Conservation (phyloP, 371 early-diverging fungal species). For the Rhizopus arrhizus region DNA sequence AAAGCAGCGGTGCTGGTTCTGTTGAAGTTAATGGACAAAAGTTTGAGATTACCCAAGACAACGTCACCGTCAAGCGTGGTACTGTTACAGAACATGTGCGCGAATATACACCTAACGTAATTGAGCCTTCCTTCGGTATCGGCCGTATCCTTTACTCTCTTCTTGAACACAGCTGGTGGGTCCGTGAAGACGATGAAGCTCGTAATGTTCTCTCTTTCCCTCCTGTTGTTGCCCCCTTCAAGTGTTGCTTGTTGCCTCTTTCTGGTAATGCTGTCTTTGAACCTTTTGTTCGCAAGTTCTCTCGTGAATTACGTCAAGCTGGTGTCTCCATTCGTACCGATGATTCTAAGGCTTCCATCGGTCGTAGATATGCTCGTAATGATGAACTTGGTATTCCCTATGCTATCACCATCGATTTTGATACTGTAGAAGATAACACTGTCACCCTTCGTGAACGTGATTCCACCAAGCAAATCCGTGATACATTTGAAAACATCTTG, state of each 20-base stretch:
- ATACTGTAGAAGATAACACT: constrained; percentile 90
- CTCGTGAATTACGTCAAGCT: constrained; percentile 46
- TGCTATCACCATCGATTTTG: constrained; percentile 98
- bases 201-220: constrained; percentile 92
- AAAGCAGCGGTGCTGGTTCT: constrained; percentile 49
- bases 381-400: constrained; percentile 99
- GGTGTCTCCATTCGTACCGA: constrained; percentile 79
- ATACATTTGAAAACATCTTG: constrained; percentile 70
- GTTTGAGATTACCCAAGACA: constrained; percentile 72
- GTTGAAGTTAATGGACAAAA: constrained; percentile 70
- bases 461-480: constrained; percentile 94
- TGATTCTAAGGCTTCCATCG: constrained; percentile 92
- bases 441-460: constrained; percentile 99
- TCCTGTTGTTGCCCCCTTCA: constrained; percentile 91
- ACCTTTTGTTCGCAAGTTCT: constrained; percentile 68
- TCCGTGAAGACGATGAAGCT: constrained; percentile 89
- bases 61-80: constrained; percentile 73
- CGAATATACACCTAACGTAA: constrained; percentile 98
- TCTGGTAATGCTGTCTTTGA: constrained; percentile 77
- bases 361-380: constrained; percentile 97
- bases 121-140: constrained; percentile 99
- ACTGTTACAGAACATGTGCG: constrained; percentile 86
- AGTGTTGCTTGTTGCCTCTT: constrained; percentile 92
- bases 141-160: constrained; percentile 98
- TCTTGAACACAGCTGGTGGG: constrained; percentile 96